phyloP scores from a whole-genome alignment of 1,284 basidiomycete species.

The Fomitopsis schrenkii region DNA sequence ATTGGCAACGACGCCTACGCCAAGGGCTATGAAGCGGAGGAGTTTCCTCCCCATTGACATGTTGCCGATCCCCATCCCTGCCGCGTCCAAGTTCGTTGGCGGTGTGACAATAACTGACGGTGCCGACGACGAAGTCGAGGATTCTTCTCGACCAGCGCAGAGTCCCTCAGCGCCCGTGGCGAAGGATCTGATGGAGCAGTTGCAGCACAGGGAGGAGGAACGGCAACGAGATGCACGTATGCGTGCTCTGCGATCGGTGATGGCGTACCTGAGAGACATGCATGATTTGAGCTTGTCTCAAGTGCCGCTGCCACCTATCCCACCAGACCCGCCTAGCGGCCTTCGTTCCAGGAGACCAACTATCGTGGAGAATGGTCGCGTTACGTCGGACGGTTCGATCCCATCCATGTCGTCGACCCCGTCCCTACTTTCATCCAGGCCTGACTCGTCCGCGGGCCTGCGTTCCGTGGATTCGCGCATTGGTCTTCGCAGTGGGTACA shows the following conservation, averaged over 20 bases:
- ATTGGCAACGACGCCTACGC: slow-evolving; percentile 43
- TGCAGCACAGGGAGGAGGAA: slow-evolving; percentile 64
- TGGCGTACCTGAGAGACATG: slow-evolving; percentile 94
- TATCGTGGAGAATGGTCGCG: slow-evolving; percentile 49
- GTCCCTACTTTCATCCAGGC: slow-evolving; percentile 12
- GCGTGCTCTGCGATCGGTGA: slow-evolving; percentile 81
- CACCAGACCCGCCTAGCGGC: slow-evolving; percentile 25
- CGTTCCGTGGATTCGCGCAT: slow-evolving; percentile 58
- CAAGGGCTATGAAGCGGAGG: slow-evolving; percentile 63
- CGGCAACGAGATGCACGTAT: slow-evolving; percentile 65
- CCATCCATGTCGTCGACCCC: slow-evolving; percentile 10
- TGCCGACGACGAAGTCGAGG: slow-evolving; percentile 35
- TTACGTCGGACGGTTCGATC: slow-evolving; percentile 40
- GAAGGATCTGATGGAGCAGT: slow-evolving; percentile 39
- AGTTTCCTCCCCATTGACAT: slow-evolving; percentile 83
- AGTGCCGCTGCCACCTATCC: slow-evolving; percentile 51
- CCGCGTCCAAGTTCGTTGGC: slow-evolving; percentile 58
- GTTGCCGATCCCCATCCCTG: slow-evolving; percentile 55
- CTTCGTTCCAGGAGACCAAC: slow-evolving; percentile 62
- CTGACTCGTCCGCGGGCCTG: slow-evolving; percentile 46
- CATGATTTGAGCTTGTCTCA: slow-evolving; percentile 77
- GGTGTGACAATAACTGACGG: slow-evolving; percentile 44
- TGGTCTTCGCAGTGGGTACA: slow-evolving; percentile 52
- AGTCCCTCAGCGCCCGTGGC: slow-evolving; percentile 42
- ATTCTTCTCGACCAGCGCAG: slow-evolving; percentile 17